Evolutionary conservation across 2,329 filamentous ascomycete genomes (phyloP).

Genomic region (Magnaporthiopsis rhizophila): DNA sequence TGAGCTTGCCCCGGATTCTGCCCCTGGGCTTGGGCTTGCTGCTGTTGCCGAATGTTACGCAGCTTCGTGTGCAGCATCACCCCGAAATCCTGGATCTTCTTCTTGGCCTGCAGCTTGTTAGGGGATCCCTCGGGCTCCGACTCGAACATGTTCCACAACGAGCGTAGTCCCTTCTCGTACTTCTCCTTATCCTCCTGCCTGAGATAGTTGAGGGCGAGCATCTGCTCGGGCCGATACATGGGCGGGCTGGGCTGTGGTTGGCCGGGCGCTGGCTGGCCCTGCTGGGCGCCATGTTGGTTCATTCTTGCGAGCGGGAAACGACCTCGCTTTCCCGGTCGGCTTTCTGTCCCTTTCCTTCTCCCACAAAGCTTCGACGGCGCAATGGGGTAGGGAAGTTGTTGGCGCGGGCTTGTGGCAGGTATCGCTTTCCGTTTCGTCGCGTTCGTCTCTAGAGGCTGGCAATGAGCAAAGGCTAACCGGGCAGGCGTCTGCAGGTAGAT

Average conservation of each 20-base stretch:
- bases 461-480: background rate
- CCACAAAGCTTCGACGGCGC: background rate
- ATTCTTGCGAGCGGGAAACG: background rate
- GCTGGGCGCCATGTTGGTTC: constrained; percentile 12
- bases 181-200: constrained; percentile 47
- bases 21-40: constrained; percentile 14
- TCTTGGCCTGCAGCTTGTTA: constrained; percentile 42
- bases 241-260: constrained; percentile 17
- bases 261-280: constrained; percentile 12
- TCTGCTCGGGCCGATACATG: constrained; percentile 44
- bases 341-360: background rate
- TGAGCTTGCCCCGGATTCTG: constrained; percentile 19
- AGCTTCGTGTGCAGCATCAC: constrained; percentile 35
- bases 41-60: constrained; percentile 11
- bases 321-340: background rate
- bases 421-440: background rate
- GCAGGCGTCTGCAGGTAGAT: background rate
- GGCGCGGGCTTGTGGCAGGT: background rate
- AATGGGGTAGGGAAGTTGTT: background rate
- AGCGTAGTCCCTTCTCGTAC: constrained; percentile 48
- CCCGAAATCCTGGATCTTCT: constrained; percentile 54
- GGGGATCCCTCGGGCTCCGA: constrained; percentile 36
- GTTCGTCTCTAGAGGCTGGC: background rate
- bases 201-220: constrained; percentile 41
- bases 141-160: constrained; percentile 46